Conservation (phyloP, 495 filamentous ascomycete genomes). For the Lepraria neglecta region DNA sequence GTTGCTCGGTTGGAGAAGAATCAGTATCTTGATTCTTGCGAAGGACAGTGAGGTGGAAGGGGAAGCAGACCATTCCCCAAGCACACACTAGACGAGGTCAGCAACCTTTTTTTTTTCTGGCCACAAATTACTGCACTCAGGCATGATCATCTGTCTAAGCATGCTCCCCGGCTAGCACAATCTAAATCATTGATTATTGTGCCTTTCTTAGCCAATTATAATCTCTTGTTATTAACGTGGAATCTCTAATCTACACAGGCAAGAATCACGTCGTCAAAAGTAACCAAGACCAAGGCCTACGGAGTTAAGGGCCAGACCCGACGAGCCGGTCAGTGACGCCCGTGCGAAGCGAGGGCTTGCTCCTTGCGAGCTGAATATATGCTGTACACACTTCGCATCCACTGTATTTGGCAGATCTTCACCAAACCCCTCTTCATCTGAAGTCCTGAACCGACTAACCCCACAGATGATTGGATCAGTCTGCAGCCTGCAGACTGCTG, state of each 20-base stretch:
- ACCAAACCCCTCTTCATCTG: not conserved
- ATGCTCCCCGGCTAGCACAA: too few species aligned
- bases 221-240: not conserved
- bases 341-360: constrained; percentile 5
- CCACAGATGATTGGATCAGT: not conserved
- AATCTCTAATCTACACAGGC: not conserved
- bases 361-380: not conserved
- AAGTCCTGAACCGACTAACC: not conserved
- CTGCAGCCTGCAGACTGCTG: not conserved
- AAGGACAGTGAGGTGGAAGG: not conserved
- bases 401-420: not conserved
- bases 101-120: too few species aligned
- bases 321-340: not conserved
- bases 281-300: not conserved
- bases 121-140: too few species aligned
- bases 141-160: too few species aligned
- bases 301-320: too few species aligned
- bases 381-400: too few species aligned
- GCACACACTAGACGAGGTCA: not conserved
- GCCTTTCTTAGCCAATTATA: too few species aligned
- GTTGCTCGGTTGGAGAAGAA: not conserved
- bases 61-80: not conserved
- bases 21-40: not conserved
- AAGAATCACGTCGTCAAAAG: not conserved
- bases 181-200: too few species aligned